Conservation (phyloP, 2,329 filamentous ascomycete genomes). For the Aspergillus flavus region DNA sequence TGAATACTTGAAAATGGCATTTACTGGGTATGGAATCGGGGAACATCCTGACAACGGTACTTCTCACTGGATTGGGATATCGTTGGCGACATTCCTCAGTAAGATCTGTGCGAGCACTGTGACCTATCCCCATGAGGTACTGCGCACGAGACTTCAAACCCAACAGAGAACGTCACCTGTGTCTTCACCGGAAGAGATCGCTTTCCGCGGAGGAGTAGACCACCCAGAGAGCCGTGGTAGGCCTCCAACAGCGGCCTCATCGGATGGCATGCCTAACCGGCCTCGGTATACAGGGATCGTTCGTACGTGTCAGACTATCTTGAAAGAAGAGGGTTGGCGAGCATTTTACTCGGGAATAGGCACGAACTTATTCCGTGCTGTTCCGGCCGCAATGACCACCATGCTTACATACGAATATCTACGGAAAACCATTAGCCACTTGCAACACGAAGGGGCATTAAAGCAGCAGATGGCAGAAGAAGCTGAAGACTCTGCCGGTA, state of each 20-base stretch:
- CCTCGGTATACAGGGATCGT: slow-evolving; percentile 74
- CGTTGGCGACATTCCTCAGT: slow-evolving; percentile 86
- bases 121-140: slow-evolving; percentile 96
- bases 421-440: slow-evolving; percentile 54
- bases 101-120: slow-evolving; percentile 93
- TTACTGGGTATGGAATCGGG: slow-evolving; percentile 89
- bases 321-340: slow-evolving; percentile 89
- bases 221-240: slow-evolving; percentile 49
- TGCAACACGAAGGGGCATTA: slow-evolving; percentile 56
- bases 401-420: slow-evolving; percentile 95
- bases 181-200: slow-evolving; percentile 54
- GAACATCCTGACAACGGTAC: slow-evolving; percentile 62
- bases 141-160: slow-evolving; percentile 90
- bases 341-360: slow-evolving; percentile 98
- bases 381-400: slow-evolving; percentile 93
- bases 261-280: slow-evolving; percentile 60
- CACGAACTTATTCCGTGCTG: slow-evolving; percentile 94
- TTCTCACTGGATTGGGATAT: slow-evolving; percentile 79
- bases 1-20: slow-evolving; percentile 86
- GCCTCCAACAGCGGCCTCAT: slow-evolving; percentile 48
- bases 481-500: slow-evolving; percentile 16
- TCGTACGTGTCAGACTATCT: slow-evolving; percentile 79
- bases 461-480: slow-evolving; percentile 29
- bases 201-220: slow-evolving; percentile 46
- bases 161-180: slow-evolving; percentile 69